Percentiles rank a stretch among this genome's conserved stretches.
Conservation (phyloP, 2,329 filamentous ascomycete genomes). For the Huntiella savannae region DNA sequence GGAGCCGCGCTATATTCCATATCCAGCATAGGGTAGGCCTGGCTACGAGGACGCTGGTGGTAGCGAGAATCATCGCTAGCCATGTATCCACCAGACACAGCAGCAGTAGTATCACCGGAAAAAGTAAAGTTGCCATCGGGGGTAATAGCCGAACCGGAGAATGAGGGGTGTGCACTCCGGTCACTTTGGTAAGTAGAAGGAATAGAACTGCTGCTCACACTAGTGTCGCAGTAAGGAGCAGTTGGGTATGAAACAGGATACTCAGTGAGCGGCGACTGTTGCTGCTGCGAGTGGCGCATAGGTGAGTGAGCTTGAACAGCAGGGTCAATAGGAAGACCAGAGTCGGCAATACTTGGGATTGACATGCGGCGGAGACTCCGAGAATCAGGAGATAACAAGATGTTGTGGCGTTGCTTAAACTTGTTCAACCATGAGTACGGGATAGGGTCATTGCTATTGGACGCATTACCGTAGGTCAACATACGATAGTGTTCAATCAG, state of each 20-base stretch:
- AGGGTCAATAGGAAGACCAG: constrained; percentile 17
- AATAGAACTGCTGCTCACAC: background rate
- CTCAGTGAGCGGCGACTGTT: background rate
- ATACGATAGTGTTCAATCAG: constrained; percentile 70
- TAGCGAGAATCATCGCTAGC: constrained; percentile 28
- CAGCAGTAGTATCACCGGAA: constrained; percentile 49
- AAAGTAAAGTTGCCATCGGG: constrained; percentile 58
- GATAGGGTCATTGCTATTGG: constrained; percentile 47
- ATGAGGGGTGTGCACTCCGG: constrained; percentile 16
- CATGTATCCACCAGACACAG: constrained; percentile 35
- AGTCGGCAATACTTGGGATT: constrained; percentile 19
- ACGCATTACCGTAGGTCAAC: constrained; percentile 53
- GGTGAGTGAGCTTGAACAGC: constrained; percentile 1
- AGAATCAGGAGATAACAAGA: constrained; percentile 16
- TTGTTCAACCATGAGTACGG: constrained; percentile 75
- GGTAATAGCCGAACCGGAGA: constrained; percentile 47
- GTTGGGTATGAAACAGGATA: background rate
- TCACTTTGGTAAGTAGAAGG: background rate
- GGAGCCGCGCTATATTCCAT: constrained; percentile 31
- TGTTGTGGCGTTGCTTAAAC: constrained; percentile 75
- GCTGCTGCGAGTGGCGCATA: background rate
- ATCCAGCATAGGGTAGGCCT: constrained; percentile 63
- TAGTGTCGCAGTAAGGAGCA: constrained; percentile 4
- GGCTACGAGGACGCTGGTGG: constrained; percentile 53
- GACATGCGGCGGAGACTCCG: constrained; percentile 17